phyloP scores from a whole-genome alignment of 1,139 yeast species.

The Taiozyma sp. region DNA sequence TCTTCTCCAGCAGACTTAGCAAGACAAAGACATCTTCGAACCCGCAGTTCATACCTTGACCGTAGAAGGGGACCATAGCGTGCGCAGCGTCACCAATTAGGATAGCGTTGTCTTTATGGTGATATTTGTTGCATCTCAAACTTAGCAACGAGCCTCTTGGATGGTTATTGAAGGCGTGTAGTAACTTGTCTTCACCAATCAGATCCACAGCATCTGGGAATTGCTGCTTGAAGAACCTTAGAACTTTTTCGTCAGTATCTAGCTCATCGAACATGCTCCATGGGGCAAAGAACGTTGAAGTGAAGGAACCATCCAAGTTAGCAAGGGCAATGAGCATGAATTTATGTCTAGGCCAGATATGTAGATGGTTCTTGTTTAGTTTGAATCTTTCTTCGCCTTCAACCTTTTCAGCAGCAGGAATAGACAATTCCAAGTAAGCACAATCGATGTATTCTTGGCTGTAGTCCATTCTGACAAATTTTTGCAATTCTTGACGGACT shows the following conservation, averaged over 20 bases:
- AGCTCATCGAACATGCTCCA: conserved; percentile 62
- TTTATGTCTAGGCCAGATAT: conserved; percentile 88
- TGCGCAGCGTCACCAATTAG: conserved; percentile 93
- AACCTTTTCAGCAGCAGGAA: conserved; percentile 49
- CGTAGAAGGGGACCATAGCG: conserved; percentile 95
- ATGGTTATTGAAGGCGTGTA: conserved; percentile 48
- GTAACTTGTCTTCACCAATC: conserved; percentile 57
- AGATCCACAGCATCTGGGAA: conserved; percentile 74
- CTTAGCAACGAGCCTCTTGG: conserved; percentile 79
- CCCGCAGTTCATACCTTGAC: conserved; percentile 97
- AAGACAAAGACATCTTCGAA: conserved; percentile 82
- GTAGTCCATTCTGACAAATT: conserved; percentile 62
- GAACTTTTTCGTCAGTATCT: conserved; percentile 38
- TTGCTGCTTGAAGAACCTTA: conserved; percentile 49
- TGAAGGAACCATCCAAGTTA: conserved; percentile 80
- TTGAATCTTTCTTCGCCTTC: conserved; percentile 29
- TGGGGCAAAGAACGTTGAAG: conserved; percentile 86
- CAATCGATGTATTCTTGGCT: conserved; percentile 79
- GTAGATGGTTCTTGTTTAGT: conserved; percentile 74
- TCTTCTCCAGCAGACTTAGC: conserved; percentile 47
- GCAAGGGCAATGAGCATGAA: conserved; percentile 91
- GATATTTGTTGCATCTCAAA: conserved; percentile 64
- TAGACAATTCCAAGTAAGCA: conserved; percentile 75
- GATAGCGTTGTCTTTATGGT: conserved; percentile 58
- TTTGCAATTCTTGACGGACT: conserved; percentile 67